Conservation (phyloP, 2,329 filamentous ascomycete genomes). For the Xylariaceae sp. region DNA sequence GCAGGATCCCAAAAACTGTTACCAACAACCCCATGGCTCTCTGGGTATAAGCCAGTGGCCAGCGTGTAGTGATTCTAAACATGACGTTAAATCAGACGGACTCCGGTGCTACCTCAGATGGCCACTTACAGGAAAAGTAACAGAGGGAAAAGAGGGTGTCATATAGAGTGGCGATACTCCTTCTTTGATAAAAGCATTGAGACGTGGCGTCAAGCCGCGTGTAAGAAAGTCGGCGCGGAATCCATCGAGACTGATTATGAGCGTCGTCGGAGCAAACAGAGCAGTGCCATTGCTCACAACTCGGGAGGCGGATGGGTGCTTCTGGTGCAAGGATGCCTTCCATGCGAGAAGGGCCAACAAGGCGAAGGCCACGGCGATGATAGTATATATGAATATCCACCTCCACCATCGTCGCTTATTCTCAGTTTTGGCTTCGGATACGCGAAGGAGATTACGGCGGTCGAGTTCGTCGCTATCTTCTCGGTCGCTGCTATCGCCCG, state of each 20-base stretch:
- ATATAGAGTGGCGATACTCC: conserved; percentile 91
- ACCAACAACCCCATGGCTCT: conserved; percentile 87
- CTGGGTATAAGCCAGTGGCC: conserved; percentile 86
- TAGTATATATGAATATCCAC: conserved; percentile 50
- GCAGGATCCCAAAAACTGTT: conserved; percentile 92
- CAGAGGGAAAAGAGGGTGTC: conserved; percentile 89
- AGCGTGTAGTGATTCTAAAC: conserved; percentile 79
- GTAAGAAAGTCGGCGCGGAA: conserved; percentile 92
- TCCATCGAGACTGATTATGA: conserved; percentile 90
- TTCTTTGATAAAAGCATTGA: conserved; percentile 73
- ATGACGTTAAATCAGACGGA: conserved; percentile 8
- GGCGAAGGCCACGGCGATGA: conserved; percentile 51
- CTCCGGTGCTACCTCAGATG: conserved; percentile 13
- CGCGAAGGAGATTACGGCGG: conserved; percentile 47
- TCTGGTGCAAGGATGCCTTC: conserved; percentile 51
- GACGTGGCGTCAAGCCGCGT: conserved; percentile 74
- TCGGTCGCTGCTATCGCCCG: conserved; percentile 58
- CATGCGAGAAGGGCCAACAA: conserved; percentile 55
- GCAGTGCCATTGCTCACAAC: conserved; percentile 77
- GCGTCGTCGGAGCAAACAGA: conserved; percentile 84
- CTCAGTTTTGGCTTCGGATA: conserved; percentile 43
- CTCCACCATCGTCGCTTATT: conserved; percentile 51
- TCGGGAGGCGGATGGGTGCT: conserved; percentile 28
- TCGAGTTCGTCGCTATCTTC: conserved; percentile 57
- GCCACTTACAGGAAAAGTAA: conserved; percentile 70